Evolutionary conservation across 495 filamentous ascomycete species (phyloP), one percentile per base, ranked within the genome.

Genomic region (Xylaria scruposa): DNA sequence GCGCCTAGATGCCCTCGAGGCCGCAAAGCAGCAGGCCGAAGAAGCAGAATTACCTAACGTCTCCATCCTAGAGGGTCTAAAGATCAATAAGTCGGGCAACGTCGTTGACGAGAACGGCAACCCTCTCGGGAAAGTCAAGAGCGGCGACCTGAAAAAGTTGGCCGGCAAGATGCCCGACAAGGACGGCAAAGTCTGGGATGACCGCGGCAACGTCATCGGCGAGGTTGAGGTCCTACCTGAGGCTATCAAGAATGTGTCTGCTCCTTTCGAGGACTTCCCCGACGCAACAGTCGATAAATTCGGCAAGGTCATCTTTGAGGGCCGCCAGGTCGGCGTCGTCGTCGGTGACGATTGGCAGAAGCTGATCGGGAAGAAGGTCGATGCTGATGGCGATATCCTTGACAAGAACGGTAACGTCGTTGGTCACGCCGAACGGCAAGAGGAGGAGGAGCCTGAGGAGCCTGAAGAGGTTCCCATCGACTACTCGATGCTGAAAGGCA

Each of bases 71-170:
- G 88, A 91, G 54, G 89, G 89, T 65, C 87, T 87, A 75, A 85
- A 82, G 51, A 88, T 94, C 76, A 95, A 94, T 87, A 97, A 96
- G 83, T 83, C 85, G 61, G 93, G 93, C 62, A 91, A 91, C 71
- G 90, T 96, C 67, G 89, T 94, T 64, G 89, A 90, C 24, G 81
- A 86, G 1, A 85, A 93, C 9, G 91, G 91, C 21, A 88, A 92
- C 42, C 86, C 91, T 1, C 88, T 97, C 73, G 93, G 87, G 8
- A 89, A 87, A 59, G 85, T 97, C 1, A 85, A 88, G 24, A 86
- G 90, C 70, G 93, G 93, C 29, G 89, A 90, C 49, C 79, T 88
- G 21, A 88, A 90, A 81, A 88, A 92, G 69, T 83, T 94, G 12
- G 81, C 89, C 17, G 91, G 91, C 71, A 91, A 88, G 81, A 86